Evolutionary conservation across 129 eudicot genomes (phyloP).

Genomic region (Heracleum sosnowskyi): DNA sequence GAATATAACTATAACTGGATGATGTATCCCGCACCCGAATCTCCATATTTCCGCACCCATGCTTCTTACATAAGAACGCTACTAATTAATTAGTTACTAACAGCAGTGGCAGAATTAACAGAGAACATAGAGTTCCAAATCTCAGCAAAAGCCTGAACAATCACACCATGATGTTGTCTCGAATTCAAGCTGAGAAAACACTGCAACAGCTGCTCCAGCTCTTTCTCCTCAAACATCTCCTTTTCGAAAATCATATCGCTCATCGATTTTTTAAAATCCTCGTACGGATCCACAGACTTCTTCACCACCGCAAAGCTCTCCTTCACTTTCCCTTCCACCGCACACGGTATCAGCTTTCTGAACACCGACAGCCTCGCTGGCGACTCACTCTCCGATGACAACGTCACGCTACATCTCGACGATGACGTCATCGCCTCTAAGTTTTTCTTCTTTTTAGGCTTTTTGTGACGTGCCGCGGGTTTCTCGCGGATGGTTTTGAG

Average conservation of each 20-base stretch:
- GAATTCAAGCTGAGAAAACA: constrained; percentile 78
- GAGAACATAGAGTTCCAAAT: constrained; percentile 66
- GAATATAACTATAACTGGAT: too few species aligned
- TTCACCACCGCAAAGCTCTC: constrained; percentile 93
- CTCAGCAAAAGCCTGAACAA: constrained; percentile 70
- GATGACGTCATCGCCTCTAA: not conserved
- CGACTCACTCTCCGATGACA: constrained; percentile 37
- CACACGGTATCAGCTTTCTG: constrained; percentile 63
- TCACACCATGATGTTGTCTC: constrained; percentile 50
- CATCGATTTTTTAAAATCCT: constrained; percentile 86
- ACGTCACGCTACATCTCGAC: constrained; percentile 14
- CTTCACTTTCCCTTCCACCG: constrained; percentile 77
- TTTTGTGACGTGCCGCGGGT: constrained; percentile 17
- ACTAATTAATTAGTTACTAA: not conserved
- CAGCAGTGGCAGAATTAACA: not conserved
- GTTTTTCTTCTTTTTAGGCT: constrained; percentile 14
- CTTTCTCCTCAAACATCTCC: constrained; percentile 59
- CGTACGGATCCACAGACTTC: constrained; percentile 70
- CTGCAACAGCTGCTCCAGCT: constrained; percentile 73
- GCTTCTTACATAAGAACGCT: too few species aligned
- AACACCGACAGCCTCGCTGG: constrained; percentile 79
- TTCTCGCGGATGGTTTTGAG: constrained; percentile 38
- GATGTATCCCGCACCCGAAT: too few species aligned
- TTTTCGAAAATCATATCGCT: constrained; percentile 88
- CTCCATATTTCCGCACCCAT: too few species aligned